phyloP scores from a whole-genome alignment of 345 rosid genomes.

The Mercurialis annua region DNA sequence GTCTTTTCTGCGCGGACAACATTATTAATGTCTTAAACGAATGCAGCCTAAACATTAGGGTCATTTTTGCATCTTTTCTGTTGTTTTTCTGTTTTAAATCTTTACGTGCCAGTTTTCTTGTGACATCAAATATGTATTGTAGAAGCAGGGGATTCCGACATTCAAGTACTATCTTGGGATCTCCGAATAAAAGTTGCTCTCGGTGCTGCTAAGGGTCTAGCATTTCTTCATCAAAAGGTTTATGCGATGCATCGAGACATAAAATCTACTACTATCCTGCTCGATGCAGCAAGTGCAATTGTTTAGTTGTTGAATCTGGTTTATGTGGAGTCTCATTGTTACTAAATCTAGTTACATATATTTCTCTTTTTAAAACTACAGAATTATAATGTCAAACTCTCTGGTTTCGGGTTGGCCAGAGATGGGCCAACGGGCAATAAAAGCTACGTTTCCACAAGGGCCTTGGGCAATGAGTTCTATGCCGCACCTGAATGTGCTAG shows the following conservation, averaged over 20 bases:
- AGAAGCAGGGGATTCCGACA: conserved; percentile 25
- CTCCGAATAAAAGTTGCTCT: conserved; percentile 24
- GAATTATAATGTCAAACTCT: conserved; percentile 29
- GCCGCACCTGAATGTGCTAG: conserved; percentile 32
- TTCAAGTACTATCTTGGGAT: conserved; percentile 28
- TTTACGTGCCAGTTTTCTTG: background rate
- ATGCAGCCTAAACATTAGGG: too few species aligned
- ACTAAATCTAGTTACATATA: background rate
- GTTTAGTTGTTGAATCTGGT: background rate
- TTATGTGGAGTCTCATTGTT: background rate
- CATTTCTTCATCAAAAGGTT: conserved; percentile 29
- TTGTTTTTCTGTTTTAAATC: background rate
- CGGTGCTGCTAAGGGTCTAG: conserved; percentile 32
- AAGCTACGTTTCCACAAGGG: conserved; percentile 31
- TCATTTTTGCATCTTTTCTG: too few species aligned
- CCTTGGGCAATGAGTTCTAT: conserved; percentile 31
- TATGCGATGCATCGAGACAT: conserved; percentile 28
- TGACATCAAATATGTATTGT: background rate
- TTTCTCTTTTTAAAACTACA: background rate
- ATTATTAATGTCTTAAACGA: too few species aligned
- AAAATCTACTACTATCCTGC: conserved; percentile 28
- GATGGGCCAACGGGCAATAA: conserved; percentile 28
- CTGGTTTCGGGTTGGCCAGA: conserved; percentile 34
- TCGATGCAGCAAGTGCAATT: conserved; percentile 24
- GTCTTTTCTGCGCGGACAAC: too few species aligned